Evolutionary conservation across 1,284 basidiomycete species (phyloP).

Genomic region (Inonotus hispidus): DNA sequence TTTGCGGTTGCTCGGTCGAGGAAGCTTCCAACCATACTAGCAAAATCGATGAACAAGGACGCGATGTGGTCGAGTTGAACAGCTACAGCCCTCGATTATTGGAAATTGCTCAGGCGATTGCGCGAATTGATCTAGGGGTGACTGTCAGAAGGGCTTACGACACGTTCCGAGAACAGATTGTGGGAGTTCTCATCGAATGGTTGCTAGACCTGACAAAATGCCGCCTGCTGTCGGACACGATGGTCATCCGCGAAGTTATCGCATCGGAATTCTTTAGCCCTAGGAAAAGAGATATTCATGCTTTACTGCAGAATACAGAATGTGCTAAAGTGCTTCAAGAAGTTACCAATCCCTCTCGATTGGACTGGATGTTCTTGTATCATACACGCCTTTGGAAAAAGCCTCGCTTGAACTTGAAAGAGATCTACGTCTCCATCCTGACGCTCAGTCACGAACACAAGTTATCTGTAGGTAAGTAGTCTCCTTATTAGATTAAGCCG

Average conservation of each 20-base stretch:
- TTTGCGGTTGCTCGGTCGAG: constrained; percentile 52
- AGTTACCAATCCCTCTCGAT: constrained; percentile 49
- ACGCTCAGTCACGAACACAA: constrained; percentile 73
- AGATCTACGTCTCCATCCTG: constrained; percentile 76
- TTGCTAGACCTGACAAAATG: constrained; percentile 76
- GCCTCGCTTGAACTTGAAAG: constrained; percentile 73
- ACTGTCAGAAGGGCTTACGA: constrained; percentile 87
- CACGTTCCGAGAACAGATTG: constrained; percentile 86
- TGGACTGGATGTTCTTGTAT: constrained; percentile 74
- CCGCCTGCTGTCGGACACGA: constrained; percentile 57
- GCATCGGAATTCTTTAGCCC: constrained; percentile 65
- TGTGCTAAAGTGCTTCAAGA: constrained; percentile 42
- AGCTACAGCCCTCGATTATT: constrained; percentile 65
- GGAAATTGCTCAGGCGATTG: constrained; percentile 75
- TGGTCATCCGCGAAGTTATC: constrained; percentile 69
- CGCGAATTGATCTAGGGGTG: constrained; percentile 88
- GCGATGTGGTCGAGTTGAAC: constrained; percentile 82
- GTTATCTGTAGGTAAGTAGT: constrained; percentile 60
- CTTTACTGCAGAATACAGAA: constrained; percentile 30
- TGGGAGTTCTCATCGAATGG: constrained; percentile 81
- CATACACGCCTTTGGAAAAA: constrained; percentile 83
- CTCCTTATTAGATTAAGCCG: neutral
- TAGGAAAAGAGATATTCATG: constrained; percentile 43
- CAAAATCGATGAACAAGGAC: constrained; percentile 77
- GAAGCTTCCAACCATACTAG: constrained; percentile 65